Percentiles rank a stretch among this genome's conserved stretches.
Conservation (phyloP, 2,329 filamentous ascomycete genomes). For the Penicillium freii region DNA sequence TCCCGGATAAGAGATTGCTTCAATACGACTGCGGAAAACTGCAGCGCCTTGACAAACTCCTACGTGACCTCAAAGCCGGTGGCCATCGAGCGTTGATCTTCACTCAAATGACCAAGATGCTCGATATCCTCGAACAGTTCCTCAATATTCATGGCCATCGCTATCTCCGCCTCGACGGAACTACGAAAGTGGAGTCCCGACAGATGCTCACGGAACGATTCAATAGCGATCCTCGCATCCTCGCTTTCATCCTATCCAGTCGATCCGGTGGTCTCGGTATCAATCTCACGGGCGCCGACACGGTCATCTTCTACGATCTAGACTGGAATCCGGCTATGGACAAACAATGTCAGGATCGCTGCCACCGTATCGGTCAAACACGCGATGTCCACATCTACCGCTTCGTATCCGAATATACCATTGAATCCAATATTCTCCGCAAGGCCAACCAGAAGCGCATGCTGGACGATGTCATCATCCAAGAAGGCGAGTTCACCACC, state of each 20-base stretch:
- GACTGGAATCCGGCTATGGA: conserved; percentile 99
- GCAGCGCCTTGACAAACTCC: conserved; percentile 79
- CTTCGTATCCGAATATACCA: conserved; percentile 87
- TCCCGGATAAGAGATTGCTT: conserved; percentile 91
- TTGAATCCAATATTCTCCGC: conserved; percentile 94
- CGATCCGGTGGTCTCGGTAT: conserved; percentile 92
- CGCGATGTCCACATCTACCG: conserved; percentile 98
- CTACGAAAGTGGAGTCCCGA: conserved; percentile 91
- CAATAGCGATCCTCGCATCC: conserved; percentile 88
- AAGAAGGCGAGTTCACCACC: conserved; percentile 96
- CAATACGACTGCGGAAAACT: conserved; percentile 98
- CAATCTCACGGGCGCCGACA: conserved; percentile 94
- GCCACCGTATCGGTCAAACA: conserved; percentile 95
- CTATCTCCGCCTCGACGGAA: conserved; percentile 93
- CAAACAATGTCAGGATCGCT: conserved; percentile 96
- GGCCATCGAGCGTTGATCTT: conserved; percentile 96
- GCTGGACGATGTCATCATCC: conserved; percentile 96
- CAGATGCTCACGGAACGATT: conserved; percentile 95
- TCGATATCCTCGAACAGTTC: conserved; percentile 96
- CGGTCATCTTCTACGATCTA: conserved; percentile 97
- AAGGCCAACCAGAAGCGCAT: conserved; percentile 98
- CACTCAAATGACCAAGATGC: conserved; percentile 98
- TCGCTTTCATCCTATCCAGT: conserved; percentile 93
- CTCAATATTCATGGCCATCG: conserved; percentile 97
- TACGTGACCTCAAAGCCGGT: conserved; percentile 81